phyloP scores from a whole-genome alignment of 768 basidiomycete species.

The Suillus weaverae region DNA sequence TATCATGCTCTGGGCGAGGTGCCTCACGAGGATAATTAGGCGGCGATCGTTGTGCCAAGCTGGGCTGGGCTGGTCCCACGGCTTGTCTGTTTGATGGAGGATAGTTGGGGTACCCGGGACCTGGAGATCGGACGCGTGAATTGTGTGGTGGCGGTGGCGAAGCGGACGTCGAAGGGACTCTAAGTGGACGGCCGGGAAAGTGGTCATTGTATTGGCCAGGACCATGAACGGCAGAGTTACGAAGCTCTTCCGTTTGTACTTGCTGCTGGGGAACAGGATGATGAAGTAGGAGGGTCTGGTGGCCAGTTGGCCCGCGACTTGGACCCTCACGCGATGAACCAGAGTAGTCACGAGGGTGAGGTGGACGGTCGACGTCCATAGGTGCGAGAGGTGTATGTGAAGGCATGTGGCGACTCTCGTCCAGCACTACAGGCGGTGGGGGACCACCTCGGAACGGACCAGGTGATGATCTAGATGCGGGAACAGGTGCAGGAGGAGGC shows the following conservation, averaged over 20 bases:
- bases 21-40: constrained; percentile 56
- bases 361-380: constrained; percentile 68
- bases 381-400: constrained; percentile 75
- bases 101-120: constrained; percentile 48
- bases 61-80: constrained; percentile 53
- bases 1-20: constrained; percentile 51
- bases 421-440: constrained; percentile 78
- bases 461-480: constrained; percentile 53
- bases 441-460: constrained; percentile 82
- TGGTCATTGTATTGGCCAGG: constrained; percentile 57
- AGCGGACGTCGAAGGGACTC: constrained; percentile 56
- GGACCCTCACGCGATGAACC: constrained; percentile 43
- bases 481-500: constrained; percentile 58
- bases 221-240: constrained; percentile 37
- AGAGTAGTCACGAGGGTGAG: constrained; percentile 57
- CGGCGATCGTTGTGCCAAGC: constrained; percentile 57
- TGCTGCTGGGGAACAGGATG: constrained; percentile 67
- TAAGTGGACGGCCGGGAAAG: constrained; percentile 47
- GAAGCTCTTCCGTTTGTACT: constrained; percentile 51
- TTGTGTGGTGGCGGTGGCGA: constrained; percentile 55
- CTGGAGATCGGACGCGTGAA: constrained; percentile 50
- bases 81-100: constrained; percentile 46
- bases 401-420: constrained; percentile 67
- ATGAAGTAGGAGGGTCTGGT: constrained; percentile 60
- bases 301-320: constrained; percentile 54